phyloP scores from a whole-genome alignment of 257 asterid species.

The Fraxinus americana region DNA sequence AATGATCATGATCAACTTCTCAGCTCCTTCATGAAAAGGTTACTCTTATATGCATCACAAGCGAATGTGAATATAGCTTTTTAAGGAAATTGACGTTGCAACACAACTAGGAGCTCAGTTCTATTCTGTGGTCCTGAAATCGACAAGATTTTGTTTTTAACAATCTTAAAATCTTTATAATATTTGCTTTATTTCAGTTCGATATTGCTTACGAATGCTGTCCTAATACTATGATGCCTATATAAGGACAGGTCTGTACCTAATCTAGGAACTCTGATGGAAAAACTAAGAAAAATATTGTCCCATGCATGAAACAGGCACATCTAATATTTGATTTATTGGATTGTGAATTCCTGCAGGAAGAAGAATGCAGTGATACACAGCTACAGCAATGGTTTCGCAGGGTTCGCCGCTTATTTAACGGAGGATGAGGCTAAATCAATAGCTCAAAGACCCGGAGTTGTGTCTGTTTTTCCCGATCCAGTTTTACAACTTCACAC shows the following conservation, averaged over 20 bases:
- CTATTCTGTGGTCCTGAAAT: not conserved
- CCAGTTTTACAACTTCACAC: slow-evolving; percentile 78
- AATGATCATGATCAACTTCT: slow-evolving; percentile 51
- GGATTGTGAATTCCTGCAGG: slow-evolving; percentile 38
- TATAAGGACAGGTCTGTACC: not conserved
- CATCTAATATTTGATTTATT: not conserved
- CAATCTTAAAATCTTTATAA: not conserved
- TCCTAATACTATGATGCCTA: not conserved
- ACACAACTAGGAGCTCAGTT: not conserved
- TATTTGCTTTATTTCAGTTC: not conserved
- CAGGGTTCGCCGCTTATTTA: slow-evolving; percentile 76
- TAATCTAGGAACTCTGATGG: not conserved
- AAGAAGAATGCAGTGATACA: slow-evolving; percentile 54
- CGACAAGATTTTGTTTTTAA: not conserved
- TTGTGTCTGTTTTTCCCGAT: slow-evolving; percentile 82
- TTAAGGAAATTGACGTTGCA: not conserved
- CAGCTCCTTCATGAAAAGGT: slow-evolving; percentile 57
- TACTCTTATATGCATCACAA: not conserved
- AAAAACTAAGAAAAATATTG: not conserved
- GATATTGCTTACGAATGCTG: not conserved
- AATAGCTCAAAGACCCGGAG: slow-evolving; percentile 59
- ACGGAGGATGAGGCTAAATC: slow-evolving; percentile 62
- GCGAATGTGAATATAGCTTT: not conserved
- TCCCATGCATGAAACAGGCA: not conserved
- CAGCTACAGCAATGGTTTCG: slow-evolving; percentile 62